A percentile compares a stretch with the other conserved stretches of the same genome.
Evolutionary conservation across 495 filamentous ascomycete species (phyloP).

Genomic region (Pseudevernia furfuracea): DNA sequence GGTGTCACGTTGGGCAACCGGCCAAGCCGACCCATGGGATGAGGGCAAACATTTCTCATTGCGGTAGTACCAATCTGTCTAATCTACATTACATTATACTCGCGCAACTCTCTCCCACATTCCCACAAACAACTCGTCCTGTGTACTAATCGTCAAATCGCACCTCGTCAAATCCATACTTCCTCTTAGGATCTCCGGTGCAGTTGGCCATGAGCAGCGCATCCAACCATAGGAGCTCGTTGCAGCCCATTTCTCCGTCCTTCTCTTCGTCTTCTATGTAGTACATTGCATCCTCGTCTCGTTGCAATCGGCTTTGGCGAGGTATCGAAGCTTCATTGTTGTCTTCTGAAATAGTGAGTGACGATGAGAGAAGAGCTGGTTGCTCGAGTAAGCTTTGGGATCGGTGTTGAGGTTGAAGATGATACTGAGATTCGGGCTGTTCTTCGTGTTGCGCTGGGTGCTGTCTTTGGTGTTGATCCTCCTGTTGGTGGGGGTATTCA

Average conservation of each 20-base stretch:
- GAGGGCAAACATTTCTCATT: too few species aligned
- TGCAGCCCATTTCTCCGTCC: not conserved
- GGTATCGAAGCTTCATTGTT: not conserved
- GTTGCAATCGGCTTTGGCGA: not conserved
- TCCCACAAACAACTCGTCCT: too few species aligned
- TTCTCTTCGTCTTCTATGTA: not conserved
- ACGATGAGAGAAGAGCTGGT: not conserved
- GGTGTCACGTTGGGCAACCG: too few species aligned
- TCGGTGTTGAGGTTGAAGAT: not conserved
- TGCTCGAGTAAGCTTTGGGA: not conserved
- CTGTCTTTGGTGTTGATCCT: not conserved
- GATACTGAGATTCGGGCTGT: not conserved
- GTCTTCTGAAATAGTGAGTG: not conserved
- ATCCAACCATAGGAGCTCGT: not conserved
- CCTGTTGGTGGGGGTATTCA: not conserved
- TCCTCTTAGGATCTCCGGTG: not conserved
- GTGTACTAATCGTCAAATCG: not conserved
- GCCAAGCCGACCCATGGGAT: too few species aligned
- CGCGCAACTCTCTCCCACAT: too few species aligned
- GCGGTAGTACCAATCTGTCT: too few species aligned
- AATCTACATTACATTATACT: too few species aligned
- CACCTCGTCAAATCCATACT: not conserved
- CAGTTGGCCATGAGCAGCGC: not conserved
- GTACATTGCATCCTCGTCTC: not conserved
- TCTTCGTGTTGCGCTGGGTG: not conserved